phyloP scores from a whole-genome alignment of 1,139 yeast species.

The Diutina siamensis region DNA sequence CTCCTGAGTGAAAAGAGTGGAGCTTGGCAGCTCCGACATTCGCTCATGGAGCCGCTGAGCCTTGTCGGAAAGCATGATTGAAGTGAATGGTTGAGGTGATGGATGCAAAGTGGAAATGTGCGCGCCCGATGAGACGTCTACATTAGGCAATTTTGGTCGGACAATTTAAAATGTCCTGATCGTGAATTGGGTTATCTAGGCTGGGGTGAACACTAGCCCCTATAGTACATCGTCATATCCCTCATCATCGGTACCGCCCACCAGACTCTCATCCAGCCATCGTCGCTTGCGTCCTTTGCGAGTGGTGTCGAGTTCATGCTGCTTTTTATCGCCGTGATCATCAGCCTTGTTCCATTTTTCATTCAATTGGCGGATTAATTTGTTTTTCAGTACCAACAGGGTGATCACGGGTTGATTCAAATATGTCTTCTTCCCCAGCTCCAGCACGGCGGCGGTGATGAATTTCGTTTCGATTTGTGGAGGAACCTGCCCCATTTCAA shows the following conservation, averaged over 20 bases:
- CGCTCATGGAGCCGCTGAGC: constrained; percentile 46
- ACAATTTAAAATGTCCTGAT: neutral
- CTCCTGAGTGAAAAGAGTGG: constrained; percentile 42
- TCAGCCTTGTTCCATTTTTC: neutral
- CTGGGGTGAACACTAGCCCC: too few species aligned
- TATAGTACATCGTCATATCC: neutral
- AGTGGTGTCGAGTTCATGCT: neutral
- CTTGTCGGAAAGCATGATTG: constrained; percentile 16
- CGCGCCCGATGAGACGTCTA: neutral
- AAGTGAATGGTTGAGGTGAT: neutral
- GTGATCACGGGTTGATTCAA: constrained; percentile 2
- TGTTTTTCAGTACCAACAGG: neutral
- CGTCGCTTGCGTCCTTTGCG: constrained; percentile 1
- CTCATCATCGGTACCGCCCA: neutral
- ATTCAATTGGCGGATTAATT: constrained; percentile 1
- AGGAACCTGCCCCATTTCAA: neutral
- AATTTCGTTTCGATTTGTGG: neutral
- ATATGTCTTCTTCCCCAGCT: constrained; percentile 5
- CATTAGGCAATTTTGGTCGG: neutral
- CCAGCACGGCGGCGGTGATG: constrained; percentile 1
- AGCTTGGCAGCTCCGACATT: constrained; percentile 41
- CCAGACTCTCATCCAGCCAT: constrained; percentile 5
- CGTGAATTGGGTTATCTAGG: too few species aligned
- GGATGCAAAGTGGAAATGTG: neutral
- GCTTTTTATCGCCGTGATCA: neutral